Conservation (phyloP, 768 basidiomycete species). For the Suillus americanus region DNA sequence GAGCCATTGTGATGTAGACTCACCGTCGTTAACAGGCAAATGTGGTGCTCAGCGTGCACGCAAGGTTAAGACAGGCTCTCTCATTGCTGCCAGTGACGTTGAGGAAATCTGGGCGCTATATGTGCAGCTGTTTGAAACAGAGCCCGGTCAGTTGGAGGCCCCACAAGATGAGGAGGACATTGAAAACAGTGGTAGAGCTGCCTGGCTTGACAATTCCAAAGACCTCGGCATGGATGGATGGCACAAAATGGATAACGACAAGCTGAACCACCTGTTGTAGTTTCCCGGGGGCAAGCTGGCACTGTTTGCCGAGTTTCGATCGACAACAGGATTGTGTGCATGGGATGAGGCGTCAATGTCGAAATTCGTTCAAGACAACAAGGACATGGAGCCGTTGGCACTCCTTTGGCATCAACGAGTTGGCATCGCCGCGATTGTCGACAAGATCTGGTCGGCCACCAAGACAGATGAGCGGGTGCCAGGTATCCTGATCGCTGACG, state of each 20-base stretch:
- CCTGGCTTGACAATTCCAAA: fast-evolving
- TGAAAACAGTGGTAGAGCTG: background rate
- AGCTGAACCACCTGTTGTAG: background rate
- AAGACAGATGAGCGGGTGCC: background rate
- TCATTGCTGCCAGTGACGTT: background rate
- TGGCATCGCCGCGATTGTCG: conserved; percentile 14
- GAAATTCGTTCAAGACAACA: background rate
- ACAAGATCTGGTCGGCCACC: conserved; percentile 10
- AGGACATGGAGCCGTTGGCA: conserved; percentile 1
- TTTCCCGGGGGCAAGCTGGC: background rate
- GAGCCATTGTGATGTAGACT: background rate
- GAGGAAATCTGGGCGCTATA: background rate
- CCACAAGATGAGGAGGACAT: background rate
- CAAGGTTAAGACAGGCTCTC: background rate
- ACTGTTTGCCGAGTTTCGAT: background rate
- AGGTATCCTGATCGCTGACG: conserved; percentile 3
- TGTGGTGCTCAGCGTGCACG: background rate
- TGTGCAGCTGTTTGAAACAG: background rate
- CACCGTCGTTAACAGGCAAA: background rate
- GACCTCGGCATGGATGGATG: conserved; percentile 1
- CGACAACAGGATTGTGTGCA: background rate
- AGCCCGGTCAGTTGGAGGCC: too few species aligned
- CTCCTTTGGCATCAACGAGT: conserved; percentile 26
- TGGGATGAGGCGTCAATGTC: background rate
- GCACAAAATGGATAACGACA: background rate